These are phyloP conservation scores for Magnaporthiopsis incrustans DNA, from an alignment of 2,329 filamentous ascomycete genomes.

Conservation along the genomic window DNA sequence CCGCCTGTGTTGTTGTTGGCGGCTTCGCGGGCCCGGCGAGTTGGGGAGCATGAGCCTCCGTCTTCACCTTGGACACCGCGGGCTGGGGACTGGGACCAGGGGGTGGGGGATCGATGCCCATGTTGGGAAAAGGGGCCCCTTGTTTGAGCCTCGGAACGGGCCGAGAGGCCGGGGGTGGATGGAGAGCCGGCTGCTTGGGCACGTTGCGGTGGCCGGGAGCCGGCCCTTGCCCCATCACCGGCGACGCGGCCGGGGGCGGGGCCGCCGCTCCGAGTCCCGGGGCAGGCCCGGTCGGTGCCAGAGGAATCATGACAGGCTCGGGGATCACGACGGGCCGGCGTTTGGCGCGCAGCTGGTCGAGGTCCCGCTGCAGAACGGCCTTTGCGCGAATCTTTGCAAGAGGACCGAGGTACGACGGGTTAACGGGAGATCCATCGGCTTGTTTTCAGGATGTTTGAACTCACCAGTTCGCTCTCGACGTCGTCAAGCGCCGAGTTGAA, in stretches of 20 bases:
- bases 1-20: constrained; percentile 8
- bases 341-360: constrained; percentile 31
- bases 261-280: neutral
- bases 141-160: neutral
- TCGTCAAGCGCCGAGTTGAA: constrained; percentile 49
- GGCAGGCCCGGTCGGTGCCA: constrained; percentile 14
- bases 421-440: neutral
- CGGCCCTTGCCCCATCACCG: neutral
- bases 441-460: constrained; percentile 11
- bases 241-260: neutral
- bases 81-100: constrained; percentile 12
- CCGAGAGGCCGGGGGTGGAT: neutral
- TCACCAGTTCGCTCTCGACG: constrained; percentile 49
- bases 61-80: constrained; percentile 16
- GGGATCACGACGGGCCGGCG: constrained; percentile 18
- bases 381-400: constrained; percentile 39
- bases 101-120: constrained; percentile 37
- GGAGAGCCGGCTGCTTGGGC: constrained; percentile 4
- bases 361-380: constrained; percentile 45
- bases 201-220: constrained; percentile 3
- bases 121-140: constrained; percentile 47
- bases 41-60: constrained; percentile 18
- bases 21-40: constrained; percentile 13
- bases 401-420: neutral
- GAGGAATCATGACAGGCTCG: constrained; percentile 13